Base-by-base conservation (phyloP, 1,284 basidiomycete genomes). In the Vanrija sp. region DNA sequence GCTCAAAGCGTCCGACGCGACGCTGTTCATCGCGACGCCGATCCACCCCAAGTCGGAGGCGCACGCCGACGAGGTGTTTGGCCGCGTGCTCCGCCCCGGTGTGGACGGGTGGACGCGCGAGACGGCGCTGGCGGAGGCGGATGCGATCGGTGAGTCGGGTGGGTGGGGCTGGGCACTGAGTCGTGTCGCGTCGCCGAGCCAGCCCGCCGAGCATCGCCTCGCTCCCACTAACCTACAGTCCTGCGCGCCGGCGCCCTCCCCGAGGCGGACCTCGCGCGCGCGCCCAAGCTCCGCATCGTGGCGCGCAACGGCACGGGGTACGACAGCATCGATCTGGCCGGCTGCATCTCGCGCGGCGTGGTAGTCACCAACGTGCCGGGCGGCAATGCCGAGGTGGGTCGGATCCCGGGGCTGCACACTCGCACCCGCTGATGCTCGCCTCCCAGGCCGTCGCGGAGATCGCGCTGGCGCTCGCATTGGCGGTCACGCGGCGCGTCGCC, bases 371-470 rank as follows among this genome's bases (percentile, higher is more conserved):
- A 77, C 54, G 59, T 83, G 5, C 86, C 85, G 0, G 75, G 71
- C 0, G 66, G 72, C 1, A 76, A 69, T 51, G 64, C 60, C 3
- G 54, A 58, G 16, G 53, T 66, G 38, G 40, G 64, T 57, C n/a
- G n/a, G n/a, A n/a, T n/a, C n/a, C n/a, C n/a, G n/a, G n/a, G n/a
- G n/a, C n/a, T n/a, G n/a, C n/a, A n/a, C n/a, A n/a, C n/a, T n/a
- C n/a, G n/a, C n/a, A n/a, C n/a, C n/a, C n/a, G n/a, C n/a, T n/a
- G n/a, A n/a, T n/a, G n/a, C n/a, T n/a, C n/a, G n/a, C n/a, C n/a
- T n/a, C n/a, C n/a, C 83, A 84, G 83, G 81, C 83, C 1, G 72
- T 75, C 1, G 71, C 66, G 9, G 73, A 78, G n/a, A 74, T 87
- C 44, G 79, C 85, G 29, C 71, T 88, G 14, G 80, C 81, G 1